Base-by-base conservation (phyloP, 2,329 filamentous ascomycete species). In the Fusarium sp. region DNA sequence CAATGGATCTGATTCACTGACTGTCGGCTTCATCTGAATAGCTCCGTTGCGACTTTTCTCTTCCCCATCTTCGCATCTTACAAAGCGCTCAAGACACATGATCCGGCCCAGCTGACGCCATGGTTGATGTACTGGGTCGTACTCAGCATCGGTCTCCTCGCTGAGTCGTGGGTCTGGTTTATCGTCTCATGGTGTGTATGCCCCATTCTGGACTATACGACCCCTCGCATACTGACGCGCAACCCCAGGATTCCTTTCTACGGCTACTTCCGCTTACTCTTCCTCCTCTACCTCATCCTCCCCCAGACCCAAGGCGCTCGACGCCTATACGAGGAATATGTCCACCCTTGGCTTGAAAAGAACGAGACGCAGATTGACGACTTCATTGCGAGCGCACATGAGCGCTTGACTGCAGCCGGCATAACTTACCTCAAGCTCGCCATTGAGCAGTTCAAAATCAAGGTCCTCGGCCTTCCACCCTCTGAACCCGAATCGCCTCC, bases 101-200 rank as follows among this genome's bases (percentile, higher is more conserved):
- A 98, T 80, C 94, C 94, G 3, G 91, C 93, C 38, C 90, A 97
- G 77, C 87, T 98, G 63, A 93, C 93, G 69, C 95, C 95, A 90
- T 99, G 96, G 96, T 88, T 98, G 71, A 98, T 98, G 92, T 99
- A 98, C 87, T 99, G 95, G 92, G 94, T 97, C 64, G 94, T 97
- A 24, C 88, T 98, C 70, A 92, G 93, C 65, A 91, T 93, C 78
- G 89, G 91, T 74, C 85, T 94, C 58, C 88, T 96, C 65, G 88
- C 90, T 80, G 96, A 98, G 83, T 94, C 92, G 46, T 97, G 94
- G 88, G 90, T 92, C 58, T 89, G 91, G 75, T 97, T 95, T 82
- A 90, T 98, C 76, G 87, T 98, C 46, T 87, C 87, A 78, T 98
- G 94, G 91, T 60, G 31, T 19, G 40, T 53, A 19, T 33, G 33